Evolutionary conservation across 257 asterid species (phyloP).

Genomic region (Mentha longifolia): DNA sequence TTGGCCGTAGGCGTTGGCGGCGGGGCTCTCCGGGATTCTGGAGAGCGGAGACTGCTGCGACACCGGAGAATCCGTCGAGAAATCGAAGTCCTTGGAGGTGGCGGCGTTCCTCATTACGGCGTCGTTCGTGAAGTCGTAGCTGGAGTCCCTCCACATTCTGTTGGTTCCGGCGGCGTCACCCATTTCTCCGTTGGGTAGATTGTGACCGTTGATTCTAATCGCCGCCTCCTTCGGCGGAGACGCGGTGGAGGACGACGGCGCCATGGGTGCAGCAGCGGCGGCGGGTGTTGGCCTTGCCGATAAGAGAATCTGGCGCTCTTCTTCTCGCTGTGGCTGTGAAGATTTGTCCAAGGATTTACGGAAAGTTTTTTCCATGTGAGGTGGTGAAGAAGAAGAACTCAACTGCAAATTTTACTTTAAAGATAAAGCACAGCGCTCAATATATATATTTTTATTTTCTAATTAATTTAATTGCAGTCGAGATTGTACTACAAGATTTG

Average conservation of each 20-base stretch:
- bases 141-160: slow-evolving; percentile 48
- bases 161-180: neutral
- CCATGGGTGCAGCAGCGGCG: slow-evolving; percentile 25
- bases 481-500: slow-evolving; percentile 13
- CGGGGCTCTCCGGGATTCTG: slow-evolving; percentile 59
- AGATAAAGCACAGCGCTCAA: neutral
- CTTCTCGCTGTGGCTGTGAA: slow-evolving; percentile 25
- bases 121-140: slow-evolving; percentile 60
- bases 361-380: slow-evolving; percentile 39
- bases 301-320: slow-evolving; percentile 43
- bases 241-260: slow-evolving; percentile 37
- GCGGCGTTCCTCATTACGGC: slow-evolving; percentile 55
- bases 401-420: neutral
- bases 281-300: slow-evolving; percentile 27
- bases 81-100: slow-evolving; percentile 50
- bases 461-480: neutral
- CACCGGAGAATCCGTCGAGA: slow-evolving; percentile 47
- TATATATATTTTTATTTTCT: neutral
- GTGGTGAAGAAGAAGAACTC: neutral
- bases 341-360: slow-evolving; percentile 45
- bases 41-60: slow-evolving; percentile 53
- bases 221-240: slow-evolving; percentile 38
- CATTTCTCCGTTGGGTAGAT: slow-evolving; percentile 8
- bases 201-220: slow-evolving; percentile 25
- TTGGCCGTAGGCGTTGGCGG: slow-evolving; percentile 30